These are phyloP conservation scores for Gossypium bickii DNA, from an alignment of 345 rosid genomes.

Conservation along the genomic window DNA sequence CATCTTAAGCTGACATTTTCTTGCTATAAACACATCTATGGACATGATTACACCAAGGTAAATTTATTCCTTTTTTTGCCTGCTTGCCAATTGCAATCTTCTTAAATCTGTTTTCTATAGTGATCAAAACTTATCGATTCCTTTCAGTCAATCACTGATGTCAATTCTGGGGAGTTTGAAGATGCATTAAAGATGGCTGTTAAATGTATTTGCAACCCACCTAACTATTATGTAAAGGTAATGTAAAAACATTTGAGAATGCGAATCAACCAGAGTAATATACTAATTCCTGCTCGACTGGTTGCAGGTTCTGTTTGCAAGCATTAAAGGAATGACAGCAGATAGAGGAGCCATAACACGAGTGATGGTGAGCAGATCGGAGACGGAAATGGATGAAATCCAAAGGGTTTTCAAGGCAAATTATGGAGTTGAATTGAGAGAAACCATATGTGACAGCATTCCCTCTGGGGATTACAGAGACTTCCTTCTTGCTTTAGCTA, in stretches of 20 bases:
- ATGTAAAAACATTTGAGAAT: neutral
- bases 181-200: constrained; percentile 41
- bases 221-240: constrained; percentile 57
- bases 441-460: constrained; percentile 37
- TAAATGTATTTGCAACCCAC: constrained; percentile 45
- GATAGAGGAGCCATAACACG: constrained; percentile 35
- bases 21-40: constrained; percentile 58
- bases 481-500: constrained; percentile 43
- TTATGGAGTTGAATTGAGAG: constrained; percentile 39
- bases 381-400: constrained; percentile 49
- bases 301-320: constrained; percentile 32
- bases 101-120: neutral
- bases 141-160: constrained; percentile 38
- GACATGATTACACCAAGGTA: constrained; percentile 58
- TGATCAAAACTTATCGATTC: neutral
- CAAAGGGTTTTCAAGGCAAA: constrained; percentile 34
- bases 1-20: constrained; percentile 55
- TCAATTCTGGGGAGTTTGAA: constrained; percentile 33
- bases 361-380: constrained; percentile 49
- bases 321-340: constrained; percentile 29
- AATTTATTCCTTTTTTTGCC: neutral
- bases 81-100: neutral
- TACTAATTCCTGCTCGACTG: neutral
- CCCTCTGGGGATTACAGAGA: constrained; percentile 48
- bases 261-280: neutral